Conservation (phyloP, 2,329 filamentous ascomycete species). For the Geosmithia putterillii region DNA sequence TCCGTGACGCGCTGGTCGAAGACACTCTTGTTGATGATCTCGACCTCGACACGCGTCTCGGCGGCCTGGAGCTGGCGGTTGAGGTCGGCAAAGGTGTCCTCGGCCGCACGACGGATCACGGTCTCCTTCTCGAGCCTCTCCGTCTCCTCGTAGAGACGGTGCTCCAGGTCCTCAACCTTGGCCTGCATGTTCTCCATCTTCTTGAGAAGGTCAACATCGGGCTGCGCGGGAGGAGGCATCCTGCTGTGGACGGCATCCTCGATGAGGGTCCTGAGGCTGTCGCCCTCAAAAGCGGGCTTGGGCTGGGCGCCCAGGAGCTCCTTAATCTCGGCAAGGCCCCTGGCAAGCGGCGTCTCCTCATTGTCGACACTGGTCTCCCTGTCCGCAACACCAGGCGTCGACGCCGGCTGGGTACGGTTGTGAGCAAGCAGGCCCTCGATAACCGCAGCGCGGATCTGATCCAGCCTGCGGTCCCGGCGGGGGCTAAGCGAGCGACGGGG, state of each 20-base stretch:
- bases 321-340: conserved; percentile 55
- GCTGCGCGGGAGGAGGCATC: conserved; percentile 35
- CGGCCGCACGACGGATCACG: conserved; percentile 33
- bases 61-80: conserved; percentile 41
- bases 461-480: conserved; percentile 62
- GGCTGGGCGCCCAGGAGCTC: conserved; percentile 23
- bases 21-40: conserved; percentile 47
- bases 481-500: conserved; percentile 64
- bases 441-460: conserved; percentile 66
- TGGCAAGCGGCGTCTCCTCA: conserved; percentile 36
- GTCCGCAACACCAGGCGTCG: conserved; percentile 11
- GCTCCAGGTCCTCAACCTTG: conserved; percentile 47
- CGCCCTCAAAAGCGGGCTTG: conserved; percentile 14
- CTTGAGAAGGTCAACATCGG: conserved; percentile 38
- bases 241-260: conserved; percentile 50
- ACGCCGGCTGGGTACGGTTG: conserved; percentile 26
- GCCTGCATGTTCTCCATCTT: conserved; percentile 46
- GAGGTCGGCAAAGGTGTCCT: conserved; percentile 41
- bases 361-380: conserved; percentile 16
- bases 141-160: conserved; percentile 37
- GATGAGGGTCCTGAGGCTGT: conserved; percentile 49
- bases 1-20: conserved; percentile 52
- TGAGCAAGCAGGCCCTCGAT: conserved; percentile 59
- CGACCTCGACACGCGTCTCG: conserved; percentile 46
- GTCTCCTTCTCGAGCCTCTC: conserved; percentile 35